Evolutionary conservation across 2,329 filamentous ascomycete species (phyloP), one percentile per base, ranked within the genome.

Genomic region (Stachybotrys chartarum): DNA sequence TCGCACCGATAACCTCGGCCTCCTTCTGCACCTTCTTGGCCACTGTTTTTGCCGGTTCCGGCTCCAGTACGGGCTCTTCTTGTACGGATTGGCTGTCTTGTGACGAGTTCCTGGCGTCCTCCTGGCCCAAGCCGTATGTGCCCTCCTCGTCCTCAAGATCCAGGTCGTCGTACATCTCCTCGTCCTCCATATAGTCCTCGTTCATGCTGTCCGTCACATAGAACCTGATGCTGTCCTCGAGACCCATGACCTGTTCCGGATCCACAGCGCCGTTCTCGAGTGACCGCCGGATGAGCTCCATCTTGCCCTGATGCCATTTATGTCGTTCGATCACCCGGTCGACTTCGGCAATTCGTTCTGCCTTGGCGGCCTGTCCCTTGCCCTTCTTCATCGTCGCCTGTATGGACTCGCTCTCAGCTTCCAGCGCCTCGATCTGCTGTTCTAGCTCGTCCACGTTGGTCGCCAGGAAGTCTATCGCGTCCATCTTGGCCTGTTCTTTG

Each of bases 401-500:
- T 77, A 99, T 81, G 56, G 81, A 78, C 72, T 97, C 93, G 65
- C 87, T 84, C 71, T 99, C 93, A 54, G 92, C 92, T 72, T 99
- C 94, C 61, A 94, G 83, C 31, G 85, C 82, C 75, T 99, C 94
- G 70, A 97, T 94, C 74, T 97, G 92, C 63, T 88, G 87, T 68
- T 96, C 91, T 57, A 99, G 83, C 69, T 96, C 90, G 68, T 97
- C 92, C 54, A 97, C 91, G 83, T 90, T 91, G 56, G 77, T 82
- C 59, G 85, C 86, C 50, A 99, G 78, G 74, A 97, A 97, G 56
- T 96, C 88, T 75, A 87, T 84, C 32, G 89, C 82, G 65, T 97
- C 93, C 59, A 89, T 79, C 75, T 96, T 96, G 70, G 96, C 93
- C 72, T 95, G 91, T 72, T 97, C 94, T 70, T 92, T 96, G n/a